Percentiles rank a stretch among this genome's conserved stretches.
These are phyloP conservation scores for Agrocybe chaxingu DNA, from an alignment of 768 basidiomycete species.

Conservation along the genomic window DNA sequence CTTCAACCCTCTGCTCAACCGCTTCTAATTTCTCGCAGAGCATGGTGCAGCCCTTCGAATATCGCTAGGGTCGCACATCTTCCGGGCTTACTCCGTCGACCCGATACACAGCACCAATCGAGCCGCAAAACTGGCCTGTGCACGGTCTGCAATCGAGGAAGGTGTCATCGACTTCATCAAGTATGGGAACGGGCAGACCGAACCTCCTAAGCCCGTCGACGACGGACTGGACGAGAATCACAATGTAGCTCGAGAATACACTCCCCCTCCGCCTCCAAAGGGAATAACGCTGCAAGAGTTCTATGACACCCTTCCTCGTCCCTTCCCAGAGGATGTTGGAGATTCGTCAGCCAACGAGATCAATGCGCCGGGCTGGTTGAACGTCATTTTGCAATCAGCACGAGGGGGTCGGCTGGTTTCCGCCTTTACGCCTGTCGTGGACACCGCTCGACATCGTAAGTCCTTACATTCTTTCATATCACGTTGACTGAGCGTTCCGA, in stretches of 20 bases:
- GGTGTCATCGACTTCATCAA: slow-evolving; percentile 59
- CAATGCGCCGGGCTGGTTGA: slow-evolving; percentile 54
- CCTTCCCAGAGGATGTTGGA: slow-evolving; percentile 53
- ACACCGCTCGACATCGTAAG: slow-evolving; percentile 43
- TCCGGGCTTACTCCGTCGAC: slow-evolving; percentile 49
- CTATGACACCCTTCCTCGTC: slow-evolving; percentile 63
- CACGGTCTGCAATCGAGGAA: slow-evolving; percentile 47
- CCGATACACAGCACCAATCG: slow-evolving; percentile 34
- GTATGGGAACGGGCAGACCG: slow-evolving; percentile 48
- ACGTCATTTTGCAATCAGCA: slow-evolving; percentile 45
- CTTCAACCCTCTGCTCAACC: neutral
- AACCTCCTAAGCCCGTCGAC: slow-evolving; percentile 23
- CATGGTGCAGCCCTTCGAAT: slow-evolving; percentile 59
- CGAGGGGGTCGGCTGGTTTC: slow-evolving; percentile 44
- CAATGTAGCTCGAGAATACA: neutral
- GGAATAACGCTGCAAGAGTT: slow-evolving; percentile 50
- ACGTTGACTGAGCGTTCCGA: neutral
- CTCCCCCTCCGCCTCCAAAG: slow-evolving; percentile 7
- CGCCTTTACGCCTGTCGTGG: slow-evolving; percentile 39
- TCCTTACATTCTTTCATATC: slow-evolving; percentile 11
- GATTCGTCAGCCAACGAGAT: slow-evolving; percentile 45
- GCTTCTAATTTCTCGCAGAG: slow-evolving; percentile 22
- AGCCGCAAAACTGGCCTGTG: slow-evolving; percentile 53
- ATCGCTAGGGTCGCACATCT: slow-evolving; percentile 45
- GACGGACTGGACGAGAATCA: slow-evolving; percentile 13